A percentile compares a stretch with the other conserved stretches of the same genome.
Conservation (phyloP, 805 yeast species). For the Ogataea corticis region DNA sequence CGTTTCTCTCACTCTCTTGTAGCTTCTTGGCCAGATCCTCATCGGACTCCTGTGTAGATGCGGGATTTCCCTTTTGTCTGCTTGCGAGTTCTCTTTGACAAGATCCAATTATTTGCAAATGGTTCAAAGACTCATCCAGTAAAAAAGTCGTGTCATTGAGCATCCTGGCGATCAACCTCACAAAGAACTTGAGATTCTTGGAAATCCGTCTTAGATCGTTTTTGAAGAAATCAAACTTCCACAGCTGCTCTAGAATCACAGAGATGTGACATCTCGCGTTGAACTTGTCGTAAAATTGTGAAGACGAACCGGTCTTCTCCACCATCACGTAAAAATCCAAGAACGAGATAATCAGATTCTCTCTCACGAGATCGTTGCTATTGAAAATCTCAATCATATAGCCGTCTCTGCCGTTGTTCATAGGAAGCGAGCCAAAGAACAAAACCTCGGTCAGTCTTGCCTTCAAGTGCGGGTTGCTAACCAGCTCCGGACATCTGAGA, state of each 20-base stretch:
- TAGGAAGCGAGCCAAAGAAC: slow-evolving; percentile 68
- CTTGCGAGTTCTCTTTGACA: slow-evolving; percentile 63
- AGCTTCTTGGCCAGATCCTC: slow-evolving; percentile 63
- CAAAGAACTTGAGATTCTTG: slow-evolving; percentile 73
- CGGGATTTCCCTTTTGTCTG: slow-evolving; percentile 40
- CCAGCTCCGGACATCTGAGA: slow-evolving; percentile 78
- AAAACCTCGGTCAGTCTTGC: slow-evolving; percentile 79
- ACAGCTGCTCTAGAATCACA: slow-evolving; percentile 74
- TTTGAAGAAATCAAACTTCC: slow-evolving; percentile 72
- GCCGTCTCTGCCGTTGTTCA: slow-evolving; percentile 62
- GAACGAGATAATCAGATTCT: slow-evolving; percentile 75
- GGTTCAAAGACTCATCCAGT: slow-evolving; percentile 85
- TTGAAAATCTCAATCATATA: slow-evolving; percentile 68
- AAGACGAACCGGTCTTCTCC: slow-evolving; percentile 92
- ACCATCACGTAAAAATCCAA: slow-evolving; percentile 91
- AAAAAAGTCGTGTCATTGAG: slow-evolving; percentile 90
- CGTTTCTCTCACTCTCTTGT: slow-evolving; percentile 67
- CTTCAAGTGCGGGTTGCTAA: slow-evolving; percentile 93
- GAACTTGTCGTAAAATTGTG: slow-evolving; percentile 95
- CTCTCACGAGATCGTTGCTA: slow-evolving; percentile 58
- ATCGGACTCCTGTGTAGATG: slow-evolving; percentile 49
- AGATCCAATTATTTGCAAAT: slow-evolving; percentile 73
- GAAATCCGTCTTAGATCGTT: slow-evolving; percentile 70
- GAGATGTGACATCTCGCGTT: slow-evolving; percentile 87
- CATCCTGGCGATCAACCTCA: slow-evolving; percentile 91